Evolutionary conservation across 192 early-diverging fungal genomes (phyloP).

Genomic region (Allomyces macrogynus): DNA sequence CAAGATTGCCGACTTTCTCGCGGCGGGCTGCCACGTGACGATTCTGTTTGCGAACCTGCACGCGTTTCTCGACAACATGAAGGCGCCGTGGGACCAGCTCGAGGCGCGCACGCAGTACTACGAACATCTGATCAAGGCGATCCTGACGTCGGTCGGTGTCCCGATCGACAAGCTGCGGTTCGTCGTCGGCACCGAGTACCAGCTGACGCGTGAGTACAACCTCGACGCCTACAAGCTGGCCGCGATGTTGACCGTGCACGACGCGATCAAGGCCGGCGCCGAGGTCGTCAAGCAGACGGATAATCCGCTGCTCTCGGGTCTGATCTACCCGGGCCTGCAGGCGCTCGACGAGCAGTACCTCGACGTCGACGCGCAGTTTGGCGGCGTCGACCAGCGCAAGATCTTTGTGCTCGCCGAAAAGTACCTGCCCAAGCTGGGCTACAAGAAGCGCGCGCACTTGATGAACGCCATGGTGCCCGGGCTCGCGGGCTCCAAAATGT

Average conservation of each 20-base stretch:
- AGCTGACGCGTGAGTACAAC: constrained; percentile 69
- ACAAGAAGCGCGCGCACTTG: constrained; percentile 88
- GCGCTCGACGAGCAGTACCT: constrained; percentile 96
- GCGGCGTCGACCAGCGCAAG: constrained; percentile 97
- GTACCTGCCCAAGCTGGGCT: constrained; percentile 78
- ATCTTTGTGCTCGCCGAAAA: constrained; percentile 96
- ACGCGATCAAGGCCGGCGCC: constrained; percentile 94
- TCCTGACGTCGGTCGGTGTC: constrained; percentile 83
- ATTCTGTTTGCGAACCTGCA: constrained; percentile 90
- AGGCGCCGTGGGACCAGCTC: constrained; percentile 83
- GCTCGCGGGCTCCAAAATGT: constrained; percentile 86
- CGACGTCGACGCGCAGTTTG: constrained; percentile 81
- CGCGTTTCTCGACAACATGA: constrained; percentile 95
- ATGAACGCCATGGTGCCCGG: constrained; percentile 98
- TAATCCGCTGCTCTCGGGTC: constrained; percentile 66
- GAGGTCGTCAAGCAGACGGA: constrained; percentile 96
- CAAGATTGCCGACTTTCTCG: constrained; percentile 91
- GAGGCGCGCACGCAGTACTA: constrained; percentile 81
- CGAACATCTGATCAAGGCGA: constrained; percentile 69
- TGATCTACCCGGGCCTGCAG: constrained; percentile 95
- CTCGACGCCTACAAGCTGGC: constrained; percentile 80
- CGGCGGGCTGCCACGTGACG: constrained; percentile 72
- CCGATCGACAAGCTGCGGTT: constrained; percentile 81
- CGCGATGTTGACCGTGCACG: constrained; percentile 72
- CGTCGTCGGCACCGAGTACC: constrained; percentile 71